Conservation (phyloP, 345 rosid genomes). For the Toxicodendron radicans region DNA sequence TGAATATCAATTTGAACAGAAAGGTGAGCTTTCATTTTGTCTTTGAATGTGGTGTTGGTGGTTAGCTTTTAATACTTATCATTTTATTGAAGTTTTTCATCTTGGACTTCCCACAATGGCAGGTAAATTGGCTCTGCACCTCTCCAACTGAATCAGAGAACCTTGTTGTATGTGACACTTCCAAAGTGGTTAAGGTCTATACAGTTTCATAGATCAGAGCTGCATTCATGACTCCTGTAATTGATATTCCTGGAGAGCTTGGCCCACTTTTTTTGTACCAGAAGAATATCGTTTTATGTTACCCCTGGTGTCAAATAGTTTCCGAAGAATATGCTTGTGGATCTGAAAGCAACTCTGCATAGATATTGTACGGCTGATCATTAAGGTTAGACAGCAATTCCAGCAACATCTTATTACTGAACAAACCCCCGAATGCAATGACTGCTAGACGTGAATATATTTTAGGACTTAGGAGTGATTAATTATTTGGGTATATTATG, state of each 20-base stretch:
- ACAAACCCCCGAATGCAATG: background rate
- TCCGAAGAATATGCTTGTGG: background rate
- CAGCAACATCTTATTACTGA: background rate
- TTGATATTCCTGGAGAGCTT: background rate
- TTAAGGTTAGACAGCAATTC: background rate
- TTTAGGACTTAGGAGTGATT: background rate
- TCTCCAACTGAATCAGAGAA: slow-evolving; percentile 72
- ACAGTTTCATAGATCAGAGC: slow-evolving; percentile 39
- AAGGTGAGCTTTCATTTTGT: slow-evolving; percentile 45
- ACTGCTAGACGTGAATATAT: background rate
- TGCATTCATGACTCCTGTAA: background rate
- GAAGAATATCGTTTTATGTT: background rate
- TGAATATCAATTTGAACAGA: slow-evolving; percentile 57
- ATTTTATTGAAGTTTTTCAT: slow-evolving; percentile 1
- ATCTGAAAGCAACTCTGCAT: background rate
- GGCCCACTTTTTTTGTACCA: background rate
- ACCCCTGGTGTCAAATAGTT: background rate
- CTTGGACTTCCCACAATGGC: slow-evolving; percentile 21
- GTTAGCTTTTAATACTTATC: background rate
- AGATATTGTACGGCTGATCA: background rate
- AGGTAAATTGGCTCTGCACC: slow-evolving; percentile 98
- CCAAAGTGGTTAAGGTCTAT: slow-evolving; percentile 81
- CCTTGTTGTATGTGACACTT: slow-evolving; percentile 85
- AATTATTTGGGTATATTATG: background rate
- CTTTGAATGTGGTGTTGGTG: slow-evolving; percentile 6